Evolutionary conservation across 352 stramenopile genomes (phyloP), one percentile per base, ranked within the genome.

Genomic region (Plasmopara viticola): DNA sequence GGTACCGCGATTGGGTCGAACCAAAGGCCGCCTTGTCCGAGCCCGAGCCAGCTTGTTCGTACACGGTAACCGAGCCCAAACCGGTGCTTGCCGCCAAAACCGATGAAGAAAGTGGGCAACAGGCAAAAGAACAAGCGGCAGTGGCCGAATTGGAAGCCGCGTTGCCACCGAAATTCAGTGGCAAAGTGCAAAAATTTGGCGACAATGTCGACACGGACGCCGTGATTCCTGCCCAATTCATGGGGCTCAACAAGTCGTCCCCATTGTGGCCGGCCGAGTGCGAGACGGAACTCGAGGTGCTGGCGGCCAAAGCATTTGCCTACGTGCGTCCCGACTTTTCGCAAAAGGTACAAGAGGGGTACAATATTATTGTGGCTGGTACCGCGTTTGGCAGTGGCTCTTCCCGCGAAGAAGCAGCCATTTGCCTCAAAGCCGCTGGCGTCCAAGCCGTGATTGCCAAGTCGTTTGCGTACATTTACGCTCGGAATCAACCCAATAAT

Each of bases 391-490:
- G 80, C 44, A 84, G 74, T 42, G 80, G 80, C 29, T 91, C 80
- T 44, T 91, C 80, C 20, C 80, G 80, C 37, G 80, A 91, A 53
- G 80, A 91, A 53, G 80, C 80, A 0, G 80, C 80, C 13, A 86
- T 87, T 41, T 91, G 78, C 42, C 73, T 91, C 37, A 91, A 91
- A 70, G 80, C 80, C 9, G 66, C 87, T 2, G 80, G 80, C 35
- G 72, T 91, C 17, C 74, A 89, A 59, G 80, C 80, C 6, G 80
- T 91, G 40, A 91, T 91, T 44, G 80, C 80, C 57, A 89, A 89
- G 61, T 91, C 80, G 48, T 91, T 91, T 58, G 80, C 80, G 20
- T 91, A 91, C 62, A 91, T 91, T 45, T 91, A 91, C 64, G 78
- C 80, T 8, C 75, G 80, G 33, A 91, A 91, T 68, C 80, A 91